Evolutionary conservation across 2,329 filamentous ascomycete genomes (phyloP).

Genomic region (Alternaria conjuncta): DNA sequence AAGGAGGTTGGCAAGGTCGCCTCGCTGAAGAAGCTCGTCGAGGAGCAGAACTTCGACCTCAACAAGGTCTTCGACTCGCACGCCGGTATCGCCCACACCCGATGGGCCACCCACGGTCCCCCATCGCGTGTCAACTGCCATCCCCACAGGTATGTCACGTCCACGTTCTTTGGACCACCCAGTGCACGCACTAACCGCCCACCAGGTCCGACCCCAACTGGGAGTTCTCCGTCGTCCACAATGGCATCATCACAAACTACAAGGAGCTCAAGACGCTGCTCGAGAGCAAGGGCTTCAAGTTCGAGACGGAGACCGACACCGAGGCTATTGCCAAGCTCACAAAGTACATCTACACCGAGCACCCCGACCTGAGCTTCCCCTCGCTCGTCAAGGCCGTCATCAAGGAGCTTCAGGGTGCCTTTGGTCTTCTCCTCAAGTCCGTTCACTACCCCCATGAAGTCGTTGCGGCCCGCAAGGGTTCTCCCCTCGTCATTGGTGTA

Average conservation of each 20-base stretch:
- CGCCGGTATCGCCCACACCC: conserved; percentile 97
- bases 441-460: conserved; percentile 98
- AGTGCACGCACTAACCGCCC: conserved; percentile 24
- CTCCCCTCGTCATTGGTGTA: conserved; percentile 94
- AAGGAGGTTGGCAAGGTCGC: conserved; percentile 99
- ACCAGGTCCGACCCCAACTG: conserved; percentile 86
- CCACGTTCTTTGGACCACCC: neutral
- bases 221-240: conserved; percentile 98
- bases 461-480: conserved; percentile 97
- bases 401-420: conserved; percentile 96
- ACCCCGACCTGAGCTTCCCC: conserved; percentile 94
- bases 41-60: conserved; percentile 79
- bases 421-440: conserved; percentile 96
- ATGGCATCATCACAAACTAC: conserved; percentile 99
- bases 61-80: conserved; percentile 97
- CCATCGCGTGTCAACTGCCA: conserved; percentile 97
- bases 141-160: conserved; percentile 79
- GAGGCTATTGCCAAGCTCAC: conserved; percentile 99
- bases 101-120: conserved; percentile 97
- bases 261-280: conserved; percentile 97
- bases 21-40: conserved; percentile 93
- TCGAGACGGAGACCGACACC: conserved; percentile 99
- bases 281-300: conserved; percentile 92
- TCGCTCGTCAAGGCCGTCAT: conserved; percentile 97
- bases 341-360: conserved; percentile 96